phyloP scores from a whole-genome alignment of 139 green algal species.

The Penium margaritaceum region DNA sequence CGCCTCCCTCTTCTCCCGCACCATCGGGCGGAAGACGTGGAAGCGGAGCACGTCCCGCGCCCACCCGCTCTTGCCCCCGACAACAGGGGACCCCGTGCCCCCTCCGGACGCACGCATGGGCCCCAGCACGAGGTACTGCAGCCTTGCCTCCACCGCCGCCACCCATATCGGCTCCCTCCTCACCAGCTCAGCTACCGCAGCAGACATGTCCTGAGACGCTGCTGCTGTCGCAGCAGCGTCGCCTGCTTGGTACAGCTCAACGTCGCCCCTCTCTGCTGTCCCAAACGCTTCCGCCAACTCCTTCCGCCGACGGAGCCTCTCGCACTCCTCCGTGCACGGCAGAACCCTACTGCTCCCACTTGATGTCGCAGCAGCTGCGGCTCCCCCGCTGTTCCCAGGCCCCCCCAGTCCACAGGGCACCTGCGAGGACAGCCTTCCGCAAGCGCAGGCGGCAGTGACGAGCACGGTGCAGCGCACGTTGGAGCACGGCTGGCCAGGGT shows the following conservation, averaged over 20 bases:
- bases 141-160: conserved; percentile 18
- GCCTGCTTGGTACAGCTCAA: background rate
- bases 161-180: conserved; percentile 28
- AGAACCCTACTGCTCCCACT: conserved; percentile 33
- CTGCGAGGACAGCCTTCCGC: conserved; percentile 15
- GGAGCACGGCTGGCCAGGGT: conserved; percentile 22
- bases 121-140: conserved; percentile 12
- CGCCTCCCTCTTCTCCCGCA: conserved; percentile 5
- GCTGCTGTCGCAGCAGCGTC: background rate
- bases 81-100: too few species aligned
- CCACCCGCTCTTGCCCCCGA: background rate
- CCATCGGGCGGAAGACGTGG: conserved; percentile 34
- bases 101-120: background rate
- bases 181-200: background rate
- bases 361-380: background rate
- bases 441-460: conserved; percentile 31
- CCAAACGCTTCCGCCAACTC: conserved; percentile 34
- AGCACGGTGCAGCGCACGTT: conserved; percentile 14
- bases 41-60: background rate
- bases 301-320: conserved; percentile 22
- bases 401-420: conserved; percentile 29
- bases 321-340: conserved; percentile 41
- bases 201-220: background rate
- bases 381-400: background rate
- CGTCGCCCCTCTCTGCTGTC: background rate